Percentiles rank a stretch among this genome's conserved stretches.
Conservation (phyloP, 345 rosid species). For the Kernera saxatilis region DNA sequence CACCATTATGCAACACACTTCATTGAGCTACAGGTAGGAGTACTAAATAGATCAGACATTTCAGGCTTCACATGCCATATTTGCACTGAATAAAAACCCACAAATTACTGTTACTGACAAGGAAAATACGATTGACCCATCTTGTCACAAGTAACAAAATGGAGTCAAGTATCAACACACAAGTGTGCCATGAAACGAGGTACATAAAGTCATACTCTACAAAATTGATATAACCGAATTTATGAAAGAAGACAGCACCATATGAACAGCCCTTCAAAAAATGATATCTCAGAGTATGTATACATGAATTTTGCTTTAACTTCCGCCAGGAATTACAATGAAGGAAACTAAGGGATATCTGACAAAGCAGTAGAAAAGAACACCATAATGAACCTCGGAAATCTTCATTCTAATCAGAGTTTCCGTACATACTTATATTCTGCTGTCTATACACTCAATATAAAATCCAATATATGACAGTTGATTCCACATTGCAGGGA, state of each 20-base stretch:
- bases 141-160: slow-evolving; percentile 14
- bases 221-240: background rate
- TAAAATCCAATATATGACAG: slow-evolving; percentile 30
- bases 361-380: slow-evolving; percentile 3
- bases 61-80: background rate
- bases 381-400: slow-evolving; percentile 8
- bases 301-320: slow-evolving; percentile 13
- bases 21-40: background rate
- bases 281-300: slow-evolving; percentile 12
- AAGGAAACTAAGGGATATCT: background rate
- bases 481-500: slow-evolving; percentile 27
- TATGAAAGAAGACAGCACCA: background rate
- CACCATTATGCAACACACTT: slow-evolving; percentile 6
- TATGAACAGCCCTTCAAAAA: background rate
- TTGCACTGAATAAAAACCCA: slow-evolving; percentile 2
- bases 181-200: background rate
- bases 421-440: slow-evolving; percentile 29
- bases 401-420: slow-evolving; percentile 27
- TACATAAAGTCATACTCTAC: background rate
- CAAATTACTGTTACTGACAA: background rate
- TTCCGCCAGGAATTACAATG: slow-evolving; percentile 26
- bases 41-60: slow-evolving; percentile 3
- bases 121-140: background rate
- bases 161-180: slow-evolving; percentile 6
- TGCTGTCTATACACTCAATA: slow-evolving; percentile 25